Conservation (phyloP, 495 filamentous ascomycete species). For the Penicillium atrosanguineum region DNA sequence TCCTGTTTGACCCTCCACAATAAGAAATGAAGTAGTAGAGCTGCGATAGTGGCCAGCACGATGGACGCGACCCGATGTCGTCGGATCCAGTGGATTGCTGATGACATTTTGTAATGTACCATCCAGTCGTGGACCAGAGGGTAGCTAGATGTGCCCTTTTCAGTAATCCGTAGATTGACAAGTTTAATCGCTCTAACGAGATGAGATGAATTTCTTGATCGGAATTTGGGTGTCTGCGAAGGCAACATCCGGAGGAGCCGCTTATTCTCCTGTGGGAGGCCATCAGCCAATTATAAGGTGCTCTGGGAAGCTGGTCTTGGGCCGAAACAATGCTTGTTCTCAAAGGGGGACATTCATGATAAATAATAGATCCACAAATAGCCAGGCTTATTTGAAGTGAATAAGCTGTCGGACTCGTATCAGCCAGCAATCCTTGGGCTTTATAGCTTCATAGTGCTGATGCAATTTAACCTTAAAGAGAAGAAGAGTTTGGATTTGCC, state of each 20-base stretch:
- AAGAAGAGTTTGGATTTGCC: too few species aligned
- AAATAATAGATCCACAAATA: too few species aligned
- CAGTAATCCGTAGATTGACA: background rate
- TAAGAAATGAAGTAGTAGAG: background rate
- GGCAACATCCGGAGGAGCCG: constrained; percentile 5
- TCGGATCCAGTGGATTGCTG: constrained; percentile 5
- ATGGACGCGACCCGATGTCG: background rate
- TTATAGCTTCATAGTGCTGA: too few species aligned
- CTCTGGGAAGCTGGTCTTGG: too few species aligned
- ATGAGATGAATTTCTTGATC: background rate
- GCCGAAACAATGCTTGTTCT: too few species aligned
- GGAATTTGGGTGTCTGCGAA: background rate
- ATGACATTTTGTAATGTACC: background rate
- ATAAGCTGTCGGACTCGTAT: too few species aligned
- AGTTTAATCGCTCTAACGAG: background rate
- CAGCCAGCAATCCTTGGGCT: too few species aligned
- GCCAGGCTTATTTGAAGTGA: too few species aligned
- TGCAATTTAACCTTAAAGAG: too few species aligned
- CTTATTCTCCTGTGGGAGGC: constrained; percentile 1
- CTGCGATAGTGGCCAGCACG: background rate
- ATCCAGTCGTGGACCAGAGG: background rate
- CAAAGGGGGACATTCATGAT: too few species aligned
- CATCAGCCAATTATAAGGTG: constrained; percentile 2
- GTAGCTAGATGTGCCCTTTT: background rate
- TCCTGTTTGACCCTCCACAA: background rate